Percentiles rank a stretch among this genome's conserved stretches.
Conservation (phyloP, 2,329 filamentous ascomycete species). For the Magnaporthiopsis poae region DNA sequence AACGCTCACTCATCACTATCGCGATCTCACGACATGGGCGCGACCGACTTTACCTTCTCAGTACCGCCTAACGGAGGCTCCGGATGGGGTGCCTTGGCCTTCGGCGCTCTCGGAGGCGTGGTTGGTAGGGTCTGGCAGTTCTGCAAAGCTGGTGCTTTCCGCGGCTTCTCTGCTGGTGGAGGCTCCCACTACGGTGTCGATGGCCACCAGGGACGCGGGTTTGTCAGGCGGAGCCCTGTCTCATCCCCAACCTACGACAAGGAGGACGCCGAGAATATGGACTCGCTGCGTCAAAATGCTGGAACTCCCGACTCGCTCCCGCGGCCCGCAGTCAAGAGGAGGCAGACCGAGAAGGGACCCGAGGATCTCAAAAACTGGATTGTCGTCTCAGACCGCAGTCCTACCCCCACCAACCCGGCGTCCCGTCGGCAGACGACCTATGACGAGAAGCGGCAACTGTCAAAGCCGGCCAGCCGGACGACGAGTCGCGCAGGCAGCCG, state of each 20-base stretch:
- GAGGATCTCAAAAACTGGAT: not conserved
- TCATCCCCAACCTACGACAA: not conserved
- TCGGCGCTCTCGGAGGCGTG: conserved; percentile 55
- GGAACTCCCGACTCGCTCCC: conserved; percentile 12
- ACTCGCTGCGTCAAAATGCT: not conserved
- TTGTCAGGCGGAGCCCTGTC: not conserved
- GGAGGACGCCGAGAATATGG: not conserved
- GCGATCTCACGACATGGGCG: not conserved
- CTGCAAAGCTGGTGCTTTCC: conserved; percentile 64
- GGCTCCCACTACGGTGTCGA: conserved; percentile 53
- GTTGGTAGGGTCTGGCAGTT: conserved; percentile 78
- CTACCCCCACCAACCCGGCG: not conserved
- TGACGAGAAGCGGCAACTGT: conserved; percentile 9
- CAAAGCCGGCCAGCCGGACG: not conserved
- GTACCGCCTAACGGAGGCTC: conserved; percentile 16
- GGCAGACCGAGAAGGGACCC: conserved; percentile 31
- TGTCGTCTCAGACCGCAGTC: conserved; percentile 15
- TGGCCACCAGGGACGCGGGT: not conserved
- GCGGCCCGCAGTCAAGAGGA: conserved; percentile 40
- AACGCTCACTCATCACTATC: not conserved
- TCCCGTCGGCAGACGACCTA: conserved; percentile 4
- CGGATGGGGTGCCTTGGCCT: conserved; percentile 49
- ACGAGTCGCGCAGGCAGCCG: not conserved
- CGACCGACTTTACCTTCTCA: conserved; percentile 8
- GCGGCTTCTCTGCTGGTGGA: conserved; percentile 77